Conservation (phyloP, 306 rosid species). For the Mucuna pruriens region DNA sequence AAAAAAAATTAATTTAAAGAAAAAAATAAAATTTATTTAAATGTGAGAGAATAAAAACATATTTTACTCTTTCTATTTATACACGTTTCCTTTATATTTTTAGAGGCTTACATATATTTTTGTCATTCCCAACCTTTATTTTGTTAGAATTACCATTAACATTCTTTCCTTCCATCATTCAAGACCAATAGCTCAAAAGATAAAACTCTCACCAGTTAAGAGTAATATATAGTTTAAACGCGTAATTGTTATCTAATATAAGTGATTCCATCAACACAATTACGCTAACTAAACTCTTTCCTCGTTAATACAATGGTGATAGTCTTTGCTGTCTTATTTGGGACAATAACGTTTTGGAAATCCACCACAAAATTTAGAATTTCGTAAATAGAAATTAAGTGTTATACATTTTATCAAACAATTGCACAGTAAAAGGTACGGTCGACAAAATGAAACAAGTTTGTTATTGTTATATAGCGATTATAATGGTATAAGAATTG, state of each 20-base stretch:
- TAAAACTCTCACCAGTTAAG: conserved; percentile 36
- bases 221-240: too few relatives aligned
- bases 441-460: background rate
- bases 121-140: too few relatives aligned
- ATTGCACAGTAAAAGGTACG: background rate
- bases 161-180: too few relatives aligned
- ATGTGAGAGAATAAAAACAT: too few relatives aligned
- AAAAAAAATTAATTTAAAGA: too few relatives aligned
- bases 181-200: too few relatives aligned
- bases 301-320: conserved; percentile 25
- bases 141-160: too few relatives aligned
- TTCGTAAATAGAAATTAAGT: background rate
- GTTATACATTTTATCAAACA: conserved; percentile 29
- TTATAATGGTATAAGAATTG: background rate
- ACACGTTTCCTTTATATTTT: too few relatives aligned
- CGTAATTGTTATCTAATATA: too few relatives aligned
- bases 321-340: background rate
- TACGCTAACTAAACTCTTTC: conserved; percentile 29
- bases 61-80: too few relatives aligned
- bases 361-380: background rate
- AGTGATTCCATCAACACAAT: conserved; percentile 31
- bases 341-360: background rate
- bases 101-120: too few relatives aligned
- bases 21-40: too few relatives aligned
- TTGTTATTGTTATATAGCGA: background rate